A percentile compares a stretch with the other conserved stretches of the same genome.
Conservation (phyloP, 345 rosid species). For the Syzygium oleosum region DNA sequence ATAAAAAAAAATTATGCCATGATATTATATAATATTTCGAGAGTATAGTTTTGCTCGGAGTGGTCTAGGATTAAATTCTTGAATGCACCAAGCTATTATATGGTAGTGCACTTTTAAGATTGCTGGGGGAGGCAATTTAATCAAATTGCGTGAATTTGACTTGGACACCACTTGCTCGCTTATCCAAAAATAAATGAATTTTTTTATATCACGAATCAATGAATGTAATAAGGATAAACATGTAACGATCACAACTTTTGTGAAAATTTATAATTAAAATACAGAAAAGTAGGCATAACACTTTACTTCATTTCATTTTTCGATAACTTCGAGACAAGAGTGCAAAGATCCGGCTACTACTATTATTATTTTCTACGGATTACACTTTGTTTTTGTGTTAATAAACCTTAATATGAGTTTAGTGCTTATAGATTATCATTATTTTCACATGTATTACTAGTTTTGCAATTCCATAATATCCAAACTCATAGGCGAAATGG, state of each 20-base stretch:
- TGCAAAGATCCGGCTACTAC: rapidly evolving
- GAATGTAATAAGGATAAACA: background rate
- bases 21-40: background rate
- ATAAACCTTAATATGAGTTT: background rate
- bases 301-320: background rate
- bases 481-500: background rate
- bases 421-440: background rate
- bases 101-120: background rate
- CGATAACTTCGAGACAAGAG: background rate
- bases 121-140: background rate
- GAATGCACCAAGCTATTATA: background rate
- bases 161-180: background rate
- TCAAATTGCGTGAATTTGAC: background rate
- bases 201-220: background rate
- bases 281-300: background rate
- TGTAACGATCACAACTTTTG: background rate
- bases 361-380: background rate
- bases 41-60: background rate
- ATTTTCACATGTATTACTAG: background rate
- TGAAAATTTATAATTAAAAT: background rate
- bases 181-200: background rate
- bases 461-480: background rate
- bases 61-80: background rate
- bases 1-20: background rate
- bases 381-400: background rate